Base-by-base conservation (phyloP, 768 basidiomycete species). In the Tricholoma matsutake region DNA sequence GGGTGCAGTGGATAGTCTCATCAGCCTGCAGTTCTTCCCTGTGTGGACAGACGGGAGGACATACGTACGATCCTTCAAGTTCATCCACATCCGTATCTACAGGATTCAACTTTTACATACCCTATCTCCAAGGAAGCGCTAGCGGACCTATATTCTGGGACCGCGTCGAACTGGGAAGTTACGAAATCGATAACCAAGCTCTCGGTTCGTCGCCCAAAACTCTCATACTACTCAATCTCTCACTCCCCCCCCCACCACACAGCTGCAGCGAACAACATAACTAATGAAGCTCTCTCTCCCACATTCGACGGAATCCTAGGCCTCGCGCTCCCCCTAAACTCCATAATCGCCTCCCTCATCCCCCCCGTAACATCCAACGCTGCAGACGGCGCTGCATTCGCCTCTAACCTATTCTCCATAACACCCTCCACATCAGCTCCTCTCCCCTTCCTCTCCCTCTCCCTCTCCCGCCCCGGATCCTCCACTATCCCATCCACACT, bases 91-190 rank as follows among this genome's bases (percentile, higher is more conserved):
- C 75, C 0, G 84, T 88, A 0, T 78, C 72, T 7, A 41, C 64
- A 3, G 22, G 22, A 25, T 25, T 3, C 11, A 47, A 69, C 1
- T 86, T 91, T 57, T 60, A 56, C 4, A 85, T 92, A 45, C 63
- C 69, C 7, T 92, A 92, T 67, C 78, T 91, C 3, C 71, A 78
- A 8, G 91, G 91, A 14, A 60, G 69, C 6, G 86, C 84, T 28
- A 67, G 65, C 1, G 91, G 91, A 0, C 83, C 86, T 10, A 77
- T 93, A 28, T 82, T 87, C 0, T 91, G 88, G 88, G 91, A 93
- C 67, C 64, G 73, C 9, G 76, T 92, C 6, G 66, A 75, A 14
- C 55, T 93, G 0, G 91, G 91, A 3, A 81, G 81, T 0, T 94
- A 92, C 70, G 73, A 54, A 34, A 82, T 94, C 37, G 69, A 76